These are phyloP conservation scores for Petunia hybrid DNA, from an alignment of 305 asterid species.

Conservation along the genomic window DNA sequence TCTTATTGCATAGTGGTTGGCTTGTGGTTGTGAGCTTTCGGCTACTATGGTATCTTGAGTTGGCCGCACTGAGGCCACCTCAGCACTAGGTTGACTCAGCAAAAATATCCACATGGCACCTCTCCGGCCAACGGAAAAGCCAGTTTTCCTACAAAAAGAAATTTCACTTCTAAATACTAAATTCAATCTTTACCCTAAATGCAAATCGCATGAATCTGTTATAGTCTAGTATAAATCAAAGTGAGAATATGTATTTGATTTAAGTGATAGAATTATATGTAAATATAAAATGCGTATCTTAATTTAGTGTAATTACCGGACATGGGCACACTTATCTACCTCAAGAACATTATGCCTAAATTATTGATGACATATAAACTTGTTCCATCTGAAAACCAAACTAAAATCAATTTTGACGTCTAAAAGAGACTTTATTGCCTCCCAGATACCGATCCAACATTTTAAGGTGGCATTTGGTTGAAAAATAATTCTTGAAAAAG, in stretches of 20 bases:
- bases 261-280: background rate
- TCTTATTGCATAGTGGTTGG: background rate
- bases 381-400: background rate
- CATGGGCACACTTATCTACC: background rate
- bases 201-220: background rate
- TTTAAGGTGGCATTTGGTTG: background rate
- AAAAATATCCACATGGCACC: background rate
- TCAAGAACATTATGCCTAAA: background rate
- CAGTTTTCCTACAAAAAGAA: background rate
- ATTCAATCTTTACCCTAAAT: background rate
- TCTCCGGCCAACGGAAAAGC: background rate
- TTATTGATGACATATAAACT: background rate
- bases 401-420: background rate
- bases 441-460: background rate
- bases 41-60: constrained; percentile 3
- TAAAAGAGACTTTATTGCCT: background rate
- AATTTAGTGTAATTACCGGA: background rate
- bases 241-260: background rate
- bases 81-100: background rate
- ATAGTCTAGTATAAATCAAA: background rate
- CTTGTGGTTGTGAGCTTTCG: constrained; percentile 14
- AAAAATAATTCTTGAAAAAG: background rate
- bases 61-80: constrained; percentile 26
- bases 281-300: background rate
- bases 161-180: too few relatives aligned